Evolutionary conservation across 768 basidiomycete species (phyloP), one percentile per base, ranked within the genome.

Genomic region (Guyanaporus albipodus): DNA sequence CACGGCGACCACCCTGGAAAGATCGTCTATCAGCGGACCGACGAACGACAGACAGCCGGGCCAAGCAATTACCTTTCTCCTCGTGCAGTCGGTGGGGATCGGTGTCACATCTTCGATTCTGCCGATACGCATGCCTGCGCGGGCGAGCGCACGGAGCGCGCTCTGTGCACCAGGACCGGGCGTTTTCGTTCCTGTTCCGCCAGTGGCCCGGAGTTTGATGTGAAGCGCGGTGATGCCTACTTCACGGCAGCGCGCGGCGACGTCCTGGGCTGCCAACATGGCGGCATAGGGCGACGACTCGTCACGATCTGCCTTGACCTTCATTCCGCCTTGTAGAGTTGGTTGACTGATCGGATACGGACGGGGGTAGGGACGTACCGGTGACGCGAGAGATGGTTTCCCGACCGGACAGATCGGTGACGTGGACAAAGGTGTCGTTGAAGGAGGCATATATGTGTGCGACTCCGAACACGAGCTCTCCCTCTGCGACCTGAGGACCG

Each of bases 291-390:
- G 91, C 19, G 94, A 97, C 33, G 93, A 97, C 75, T 99, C 96
- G 75, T 99, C 96, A 73, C 96, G 88, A 73, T 99, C 96, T 11
- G 95, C 96, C 78, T 98, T 99, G 74, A 99, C 96, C 78, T 98
- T 98, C 96, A 98, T 98, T 51, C 96, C 96, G 69, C 91, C 91
- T 62, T 31, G 89, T 44, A 5, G 24, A 17, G 15, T 1, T n/a
- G 18, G 11, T 28, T 28, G 26, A 12, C 2, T 12, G 8, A 19
- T 22, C 35, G 4, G 4, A 36, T 22, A 7, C 4, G 7, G 6
- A 27, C 12, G 6, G 19, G 19, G 15, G 12, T 23, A 35, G 17
- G n/a, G 8, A 72, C 80, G 60, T 48, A 87, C 94, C 94, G 57
- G 96, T 98, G 54, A 97, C 92, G 66, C 96, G 91, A 60, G 91